These are phyloP conservation scores for Durio zibethinus DNA, from an alignment of 345 rosid genomes.

Conservation along the genomic window DNA sequence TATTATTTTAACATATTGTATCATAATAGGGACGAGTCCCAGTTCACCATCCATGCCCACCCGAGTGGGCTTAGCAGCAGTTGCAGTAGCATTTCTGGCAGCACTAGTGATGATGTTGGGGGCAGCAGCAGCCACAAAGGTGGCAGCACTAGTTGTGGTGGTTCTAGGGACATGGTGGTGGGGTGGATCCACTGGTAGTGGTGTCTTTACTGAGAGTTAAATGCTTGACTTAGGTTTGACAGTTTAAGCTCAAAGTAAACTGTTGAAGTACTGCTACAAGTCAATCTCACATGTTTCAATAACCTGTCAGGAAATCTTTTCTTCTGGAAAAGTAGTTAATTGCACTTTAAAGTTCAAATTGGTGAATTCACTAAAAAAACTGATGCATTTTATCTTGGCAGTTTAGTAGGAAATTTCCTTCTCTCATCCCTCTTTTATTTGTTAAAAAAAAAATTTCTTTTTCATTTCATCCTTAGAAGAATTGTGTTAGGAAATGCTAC, in stretches of 20 bases:
- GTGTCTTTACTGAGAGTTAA: slow-evolving; percentile 60
- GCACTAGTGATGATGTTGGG: slow-evolving; percentile 72
- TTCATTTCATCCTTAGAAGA: not conserved
- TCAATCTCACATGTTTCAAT: slow-evolving; percentile 11
- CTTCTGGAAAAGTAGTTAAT: slow-evolving; percentile 5
- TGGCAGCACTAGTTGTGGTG: slow-evolving; percentile 64
- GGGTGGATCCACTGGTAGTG: slow-evolving; percentile 73
- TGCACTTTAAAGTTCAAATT: not conserved
- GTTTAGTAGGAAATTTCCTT: not conserved
- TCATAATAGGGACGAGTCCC: slow-evolving; percentile 86
- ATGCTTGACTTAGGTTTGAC: slow-evolving; percentile 61
- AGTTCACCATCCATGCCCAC: slow-evolving; percentile 73
- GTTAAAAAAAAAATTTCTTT: not conserved
- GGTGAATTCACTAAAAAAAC: not conserved
- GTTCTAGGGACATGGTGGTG: slow-evolving; percentile 78
- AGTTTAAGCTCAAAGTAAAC: slow-evolving; percentile 42
- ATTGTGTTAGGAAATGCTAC: not conserved
- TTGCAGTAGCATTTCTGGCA: slow-evolving; percentile 70
- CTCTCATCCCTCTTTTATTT: not conserved
- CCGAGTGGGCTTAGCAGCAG: slow-evolving; percentile 74
- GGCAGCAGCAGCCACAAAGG: slow-evolving; percentile 57
- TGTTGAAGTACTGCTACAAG: slow-evolving; percentile 4
- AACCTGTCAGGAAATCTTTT: not conserved
- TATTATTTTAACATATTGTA: slow-evolving; percentile 55
- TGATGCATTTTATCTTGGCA: not conserved